These are phyloP conservation scores for Suhomyces guaymorum DNA, from an alignment of 1,139 yeast species.

Conservation along the genomic window DNA sequence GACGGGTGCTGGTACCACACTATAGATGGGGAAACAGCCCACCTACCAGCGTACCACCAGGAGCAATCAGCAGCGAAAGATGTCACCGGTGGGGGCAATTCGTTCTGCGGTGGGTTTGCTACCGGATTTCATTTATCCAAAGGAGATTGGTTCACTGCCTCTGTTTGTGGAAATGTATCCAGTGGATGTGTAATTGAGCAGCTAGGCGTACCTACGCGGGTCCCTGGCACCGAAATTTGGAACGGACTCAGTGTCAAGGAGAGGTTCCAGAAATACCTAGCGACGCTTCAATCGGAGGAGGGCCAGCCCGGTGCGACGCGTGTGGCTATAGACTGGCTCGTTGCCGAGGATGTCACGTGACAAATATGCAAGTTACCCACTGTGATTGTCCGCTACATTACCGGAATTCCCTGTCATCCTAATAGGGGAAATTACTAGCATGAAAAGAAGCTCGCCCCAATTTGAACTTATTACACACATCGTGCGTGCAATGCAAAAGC, in stretches of 20 bases:
- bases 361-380: too few relatives aligned
- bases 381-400: too few relatives aligned
- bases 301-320: not conserved
- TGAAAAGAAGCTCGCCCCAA: not conserved
- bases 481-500: too few relatives aligned
- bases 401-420: not conserved
- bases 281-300: not conserved
- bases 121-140: slow-evolving; percentile 53
- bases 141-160: slow-evolving; percentile 55
- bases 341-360: too few relatives aligned
- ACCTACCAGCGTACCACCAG: slow-evolving; percentile 76
- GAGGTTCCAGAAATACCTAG: slow-evolving; percentile 25
- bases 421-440: slow-evolving; percentile 11
- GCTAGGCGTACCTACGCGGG: slow-evolving; percentile 63
- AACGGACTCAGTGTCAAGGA: slow-evolving; percentile 46
- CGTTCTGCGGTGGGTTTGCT: slow-evolving; percentile 81
- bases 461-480: not conserved
- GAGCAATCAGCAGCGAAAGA: slow-evolving; percentile 59
- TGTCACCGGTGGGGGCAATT: slow-evolving; percentile 94
- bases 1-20: slow-evolving; percentile 53
- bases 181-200: slow-evolving; percentile 81
- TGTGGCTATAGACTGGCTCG: not conserved
- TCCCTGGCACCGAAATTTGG: slow-evolving; percentile 43
- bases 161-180: slow-evolving; percentile 70
- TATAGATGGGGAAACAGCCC: slow-evolving; percentile 19